Base-by-base conservation (phyloP, 2,329 filamentous ascomycete species). In the Zelopaecilomyces penicillatus region DNA sequence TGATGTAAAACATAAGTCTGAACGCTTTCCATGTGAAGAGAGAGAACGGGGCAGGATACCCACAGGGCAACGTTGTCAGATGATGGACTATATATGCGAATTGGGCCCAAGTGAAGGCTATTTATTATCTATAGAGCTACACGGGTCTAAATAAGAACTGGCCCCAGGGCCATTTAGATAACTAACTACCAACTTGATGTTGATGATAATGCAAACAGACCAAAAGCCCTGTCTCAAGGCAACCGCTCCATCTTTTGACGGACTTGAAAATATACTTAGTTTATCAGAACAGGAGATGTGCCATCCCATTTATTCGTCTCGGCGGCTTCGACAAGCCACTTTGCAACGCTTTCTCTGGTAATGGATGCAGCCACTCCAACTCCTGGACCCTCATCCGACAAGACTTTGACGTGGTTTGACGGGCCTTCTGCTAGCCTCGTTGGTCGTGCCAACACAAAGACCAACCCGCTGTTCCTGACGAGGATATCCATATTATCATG, bases 401-500 rank as follows among this genome's bases (percentile, higher is more conserved):
- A 68, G 32, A 67, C 60, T 47, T 61, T 68, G 28, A 74, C 58
- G 2, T 55, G 46, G 43, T 46, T 52, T 1, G 54, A 54, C 4
- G 64, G 62, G 0, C 62, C 68, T 2, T 69, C 67, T 2, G 62
- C 61, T 48, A 76, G 55, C 42, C 70, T 65, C 2, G 59, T 57
- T 4, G 73, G 69, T 3, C 70, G 60, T 4, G 69, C 68, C n/a
- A 75, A 42, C 3, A 74, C 69, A 53, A 57, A 59, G 2, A 46
- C 44, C n/a, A 57, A 34, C 1, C 52, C 50, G 30, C 56, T 59
- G 12, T 50, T 42, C 4, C 64, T 64, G 1, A 73, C 58, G 50
- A 70, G 59, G 9, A 51, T 44, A 33, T 75, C 72, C 32, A 74
- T 65, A 30, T 59, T 56, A 40, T 69, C 62, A 47, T 78, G 75